Evolutionary conservation across 2,329 filamentous ascomycete species (phyloP).

Genomic region (Ophiostoma novo-ulmi): DNA sequence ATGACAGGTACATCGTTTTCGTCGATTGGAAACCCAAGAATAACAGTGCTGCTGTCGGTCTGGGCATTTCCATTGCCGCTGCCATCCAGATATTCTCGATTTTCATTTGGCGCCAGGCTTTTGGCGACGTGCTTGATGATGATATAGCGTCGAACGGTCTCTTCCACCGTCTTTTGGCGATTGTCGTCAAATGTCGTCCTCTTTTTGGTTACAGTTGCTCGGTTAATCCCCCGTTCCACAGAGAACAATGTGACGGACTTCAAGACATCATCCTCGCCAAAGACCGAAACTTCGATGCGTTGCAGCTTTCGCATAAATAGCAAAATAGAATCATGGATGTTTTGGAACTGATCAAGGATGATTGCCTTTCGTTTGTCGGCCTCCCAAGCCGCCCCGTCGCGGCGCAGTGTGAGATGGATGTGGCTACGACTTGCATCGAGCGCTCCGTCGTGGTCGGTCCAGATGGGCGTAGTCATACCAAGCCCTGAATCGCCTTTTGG

Average conservation of each 20-base stretch:
- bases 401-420: constrained; percentile 38
- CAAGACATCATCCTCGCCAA: constrained; percentile 26
- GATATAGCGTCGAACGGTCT: constrained; percentile 29
- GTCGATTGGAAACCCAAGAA: constrained; percentile 45
- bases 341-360: constrained; percentile 36
- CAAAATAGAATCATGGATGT: constrained; percentile 38
- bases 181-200: background rate
- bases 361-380: constrained; percentile 23
- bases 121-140: constrained; percentile 32
- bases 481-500: constrained; percentile 41
- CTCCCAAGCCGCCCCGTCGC: constrained; percentile 28
- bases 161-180: background rate
- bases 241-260: background rate
- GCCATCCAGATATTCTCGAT: constrained; percentile 34
- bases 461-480: constrained; percentile 47
- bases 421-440: constrained; percentile 31
- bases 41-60: constrained; percentile 35
- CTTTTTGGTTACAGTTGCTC: background rate
- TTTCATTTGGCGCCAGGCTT: constrained; percentile 36
- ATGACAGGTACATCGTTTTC: constrained; percentile 34
- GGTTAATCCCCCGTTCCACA: constrained; percentile 6
- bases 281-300: constrained; percentile 33
- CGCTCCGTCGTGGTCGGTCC: constrained; percentile 33
- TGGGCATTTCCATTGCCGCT: background rate
- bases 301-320: constrained; percentile 42